These are phyloP conservation scores for Phytophthora meadii DNA, from an alignment of 352 stramenopile genomes.

Conservation along the genomic window DNA sequence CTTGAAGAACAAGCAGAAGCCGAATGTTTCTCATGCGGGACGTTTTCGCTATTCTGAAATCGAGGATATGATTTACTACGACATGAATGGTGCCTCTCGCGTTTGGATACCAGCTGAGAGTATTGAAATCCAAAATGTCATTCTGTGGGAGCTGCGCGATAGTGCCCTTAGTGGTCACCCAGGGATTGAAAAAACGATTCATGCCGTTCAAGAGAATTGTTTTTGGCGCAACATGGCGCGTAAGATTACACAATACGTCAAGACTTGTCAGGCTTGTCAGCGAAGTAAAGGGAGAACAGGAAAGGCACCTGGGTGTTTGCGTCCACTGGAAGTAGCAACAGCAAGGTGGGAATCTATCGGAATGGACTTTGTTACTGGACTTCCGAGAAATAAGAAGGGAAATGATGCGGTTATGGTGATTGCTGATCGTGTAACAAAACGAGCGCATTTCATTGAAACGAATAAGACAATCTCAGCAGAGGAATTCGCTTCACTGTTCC, in stretches of 20 bases:
- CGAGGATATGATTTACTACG: conserved; percentile 9
- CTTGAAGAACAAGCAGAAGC: neutral
- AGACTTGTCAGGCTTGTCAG: conserved; percentile 2
- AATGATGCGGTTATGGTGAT: conserved; percentile 12
- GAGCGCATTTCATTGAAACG: conserved; percentile 10
- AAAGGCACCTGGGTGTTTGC: conserved; percentile 1
- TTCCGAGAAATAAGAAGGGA: neutral
- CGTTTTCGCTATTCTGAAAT: conserved; percentile 11
- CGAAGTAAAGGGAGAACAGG: conserved; percentile 6
- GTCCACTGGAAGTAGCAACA: conserved; percentile 4
- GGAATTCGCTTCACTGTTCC: neutral
- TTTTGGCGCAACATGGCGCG: conserved; percentile 10
- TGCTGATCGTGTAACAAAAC: conserved; percentile 12
- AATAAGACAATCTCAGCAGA: conserved; percentile 1
- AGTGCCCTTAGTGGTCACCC: conserved; percentile 14
- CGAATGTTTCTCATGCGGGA: neutral
- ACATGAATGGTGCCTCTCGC: neutral
- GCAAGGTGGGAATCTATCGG: conserved; percentile 1
- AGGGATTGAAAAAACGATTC: conserved; percentile 7
- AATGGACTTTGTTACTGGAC: conserved; percentile 18
- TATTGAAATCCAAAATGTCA: conserved; percentile 16
- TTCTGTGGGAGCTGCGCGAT: conserved; percentile 15
- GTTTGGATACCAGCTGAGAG: conserved; percentile 7
- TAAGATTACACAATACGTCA: conserved; percentile 6
- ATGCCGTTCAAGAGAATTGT: conserved; percentile 6